phyloP scores from a whole-genome alignment of 768 basidiomycete genomes.

The Agrocybe praecox region DNA sequence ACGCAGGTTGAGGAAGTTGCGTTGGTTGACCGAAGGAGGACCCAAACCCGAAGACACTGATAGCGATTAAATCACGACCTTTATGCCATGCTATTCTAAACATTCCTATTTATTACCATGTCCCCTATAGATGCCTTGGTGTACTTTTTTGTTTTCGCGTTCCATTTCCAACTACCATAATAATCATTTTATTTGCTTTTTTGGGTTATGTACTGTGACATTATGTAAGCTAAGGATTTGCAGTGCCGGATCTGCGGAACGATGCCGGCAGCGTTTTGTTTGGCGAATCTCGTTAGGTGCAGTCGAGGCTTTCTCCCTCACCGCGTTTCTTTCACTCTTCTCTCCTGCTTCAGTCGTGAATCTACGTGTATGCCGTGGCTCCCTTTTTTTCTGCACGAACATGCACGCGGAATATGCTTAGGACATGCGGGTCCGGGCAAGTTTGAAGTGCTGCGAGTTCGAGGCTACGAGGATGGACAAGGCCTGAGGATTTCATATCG shows the following conservation, averaged over 20 bases:
- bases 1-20: constrained; percentile 73
- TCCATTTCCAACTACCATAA: background rate
- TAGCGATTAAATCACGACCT: constrained; percentile 40
- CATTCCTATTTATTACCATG: background rate
- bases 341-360: too few species aligned
- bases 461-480: too few species aligned
- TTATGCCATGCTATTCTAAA: background rate
- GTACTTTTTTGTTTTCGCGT: background rate
- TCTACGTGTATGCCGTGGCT: too few species aligned
- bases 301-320: too few species aligned
- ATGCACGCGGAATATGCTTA: too few species aligned
- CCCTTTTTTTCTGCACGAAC: too few species aligned
- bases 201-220: background rate
- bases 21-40: constrained; percentile 85
- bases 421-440: too few species aligned
- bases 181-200: background rate
- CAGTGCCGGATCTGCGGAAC: background rate
- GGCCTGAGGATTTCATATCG: too few species aligned
- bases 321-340: too few species aligned
- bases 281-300: background rate
- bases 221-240: background rate
- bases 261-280: background rate
- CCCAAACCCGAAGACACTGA: constrained; percentile 84
- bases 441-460: too few species aligned
- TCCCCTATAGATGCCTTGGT: background rate